Evolutionary conservation across 768 basidiomycete species (phyloP).

Genomic region (Strobilomyces dryophilus): DNA sequence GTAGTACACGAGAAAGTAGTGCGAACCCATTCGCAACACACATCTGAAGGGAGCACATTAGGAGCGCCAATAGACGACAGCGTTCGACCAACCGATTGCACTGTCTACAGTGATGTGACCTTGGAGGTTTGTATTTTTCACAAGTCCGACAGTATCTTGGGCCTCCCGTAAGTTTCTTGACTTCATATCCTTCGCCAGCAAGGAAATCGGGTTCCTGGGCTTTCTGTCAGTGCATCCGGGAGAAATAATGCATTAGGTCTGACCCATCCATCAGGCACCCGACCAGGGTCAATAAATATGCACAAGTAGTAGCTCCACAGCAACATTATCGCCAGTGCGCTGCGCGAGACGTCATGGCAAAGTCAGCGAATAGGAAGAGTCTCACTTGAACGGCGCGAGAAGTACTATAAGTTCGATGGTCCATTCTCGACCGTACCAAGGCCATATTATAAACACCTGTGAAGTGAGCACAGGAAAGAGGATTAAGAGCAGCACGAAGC

Average conservation of each 20-base stretch:
- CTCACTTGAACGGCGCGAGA: slow-evolving; percentile 91
- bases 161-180: slow-evolving; percentile 80
- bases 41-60: slow-evolving; percentile 43
- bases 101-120: slow-evolving; percentile 89
- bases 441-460: slow-evolving; percentile 88
- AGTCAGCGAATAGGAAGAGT: neutral
- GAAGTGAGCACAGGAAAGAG: slow-evolving; percentile 86
- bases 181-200: slow-evolving; percentile 71
- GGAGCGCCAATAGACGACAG: neutral
- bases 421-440: slow-evolving; percentile 80
- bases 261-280: slow-evolving; percentile 78
- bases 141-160: slow-evolving; percentile 89
- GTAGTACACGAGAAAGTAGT: neutral
- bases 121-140: slow-evolving; percentile 77
- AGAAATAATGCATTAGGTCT: slow-evolving; percentile 17
- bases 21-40: slow-evolving; percentile 84
- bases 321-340: slow-evolving; percentile 69
- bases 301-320: slow-evolving; percentile 88
- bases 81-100: slow-evolving; percentile 64
- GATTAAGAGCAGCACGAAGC: slow-evolving; percentile 67
- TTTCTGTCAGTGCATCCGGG: slow-evolving; percentile 4
- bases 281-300: slow-evolving; percentile 80
- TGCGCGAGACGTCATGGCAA: slow-evolving; percentile 29
- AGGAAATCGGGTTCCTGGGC: slow-evolving; percentile 64
- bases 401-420: slow-evolving; percentile 72